Percentiles rank a stretch among this genome's conserved stretches.
Conservation (phyloP, 2,329 filamentous ascomycete species). For the Phialemonium atrogriseum region DNA sequence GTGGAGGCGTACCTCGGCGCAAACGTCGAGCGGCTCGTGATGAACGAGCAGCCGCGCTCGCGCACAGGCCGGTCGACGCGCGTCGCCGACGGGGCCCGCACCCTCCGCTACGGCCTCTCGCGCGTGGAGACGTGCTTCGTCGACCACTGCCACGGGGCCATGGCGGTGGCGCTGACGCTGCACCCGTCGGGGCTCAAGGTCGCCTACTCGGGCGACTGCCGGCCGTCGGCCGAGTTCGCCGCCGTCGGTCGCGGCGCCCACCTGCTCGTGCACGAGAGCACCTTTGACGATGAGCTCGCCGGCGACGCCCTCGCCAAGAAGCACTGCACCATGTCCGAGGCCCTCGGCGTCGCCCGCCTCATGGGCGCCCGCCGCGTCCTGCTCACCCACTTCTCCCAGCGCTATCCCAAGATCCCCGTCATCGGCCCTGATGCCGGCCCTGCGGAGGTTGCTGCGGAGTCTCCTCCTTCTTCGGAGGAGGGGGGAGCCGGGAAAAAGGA, state of each 20-base stretch:
- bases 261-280: slow-evolving; percentile 89
- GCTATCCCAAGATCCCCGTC: slow-evolving; percentile 70
- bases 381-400: slow-evolving; percentile 90
- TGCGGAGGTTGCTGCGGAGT: slow-evolving; percentile 7
- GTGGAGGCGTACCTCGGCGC: slow-evolving; percentile 70
- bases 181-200: slow-evolving; percentile 72
- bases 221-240: slow-evolving; percentile 65
- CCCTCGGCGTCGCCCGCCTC: slow-evolving; percentile 62
- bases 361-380: slow-evolving; percentile 79
- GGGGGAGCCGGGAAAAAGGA: slow-evolving; percentile 20
- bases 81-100: slow-evolving; percentile 30
- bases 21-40: slow-evolving; percentile 29
- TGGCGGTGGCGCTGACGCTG: slow-evolving; percentile 71
- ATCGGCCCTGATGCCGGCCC: slow-evolving; percentile 23
- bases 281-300: slow-evolving; percentile 78
- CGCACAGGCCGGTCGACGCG: slow-evolving; percentile 18
- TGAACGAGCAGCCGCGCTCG: slow-evolving; percentile 7
- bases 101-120: slow-evolving; percentile 50
- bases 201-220: slow-evolving; percentile 90
- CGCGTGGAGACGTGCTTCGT: slow-evolving; percentile 62
- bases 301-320: slow-evolving; percentile 79
- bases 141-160: slow-evolving; percentile 69
- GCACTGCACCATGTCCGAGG: slow-evolving; percentile 83
- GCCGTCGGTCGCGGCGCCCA: slow-evolving; percentile 66
- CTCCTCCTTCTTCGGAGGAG: slow-evolving; percentile 16